A percentile compares a stretch with the other conserved stretches of the same genome.
phyloP scores from a whole-genome alignment of 345 rosid genomes.

The Bretschneidera sinensis region DNA sequence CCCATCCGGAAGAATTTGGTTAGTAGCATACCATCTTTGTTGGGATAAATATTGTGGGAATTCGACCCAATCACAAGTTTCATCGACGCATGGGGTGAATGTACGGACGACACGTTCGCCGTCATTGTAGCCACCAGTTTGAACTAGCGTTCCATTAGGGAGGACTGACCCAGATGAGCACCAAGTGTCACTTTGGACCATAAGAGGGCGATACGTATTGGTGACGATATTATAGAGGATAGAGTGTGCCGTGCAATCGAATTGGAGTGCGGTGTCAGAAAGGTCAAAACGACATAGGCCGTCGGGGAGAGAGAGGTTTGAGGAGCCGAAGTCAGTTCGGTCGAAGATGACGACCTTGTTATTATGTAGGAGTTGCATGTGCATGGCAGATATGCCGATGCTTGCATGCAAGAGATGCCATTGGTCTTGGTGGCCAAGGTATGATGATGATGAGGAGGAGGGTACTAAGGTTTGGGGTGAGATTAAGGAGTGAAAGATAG shows the following conservation, averaged over 20 bases:
- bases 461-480: not conserved
- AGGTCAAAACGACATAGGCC: constrained; percentile 44
- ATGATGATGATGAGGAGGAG: too few species aligned
- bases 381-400: constrained; percentile 86
- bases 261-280: constrained; percentile 27
- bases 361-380: constrained; percentile 74
- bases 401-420: constrained; percentile 62
- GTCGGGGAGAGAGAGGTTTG: constrained; percentile 59
- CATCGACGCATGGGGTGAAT: constrained; percentile 46
- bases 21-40: constrained; percentile 80
- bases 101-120: constrained; percentile 57
- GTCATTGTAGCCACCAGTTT: constrained; percentile 75
- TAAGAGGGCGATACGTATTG: constrained; percentile 54
- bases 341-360: constrained; percentile 76
- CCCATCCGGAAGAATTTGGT: constrained; percentile 74
- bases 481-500: constrained; percentile 3
- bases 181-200: constrained; percentile 70
- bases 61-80: constrained; percentile 67
- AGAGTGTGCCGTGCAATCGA: constrained; percentile 86
- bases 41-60: constrained; percentile 33
- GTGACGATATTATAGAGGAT: constrained; percentile 54
- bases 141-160: constrained; percentile 62
- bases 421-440: constrained; percentile 26
- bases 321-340: constrained; percentile 73
- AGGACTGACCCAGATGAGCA: constrained; percentile 82